These are phyloP conservation scores for Solanum pinnatisectum DNA, from an alignment of 257 asterid genomes.

Conservation along the genomic window DNA sequence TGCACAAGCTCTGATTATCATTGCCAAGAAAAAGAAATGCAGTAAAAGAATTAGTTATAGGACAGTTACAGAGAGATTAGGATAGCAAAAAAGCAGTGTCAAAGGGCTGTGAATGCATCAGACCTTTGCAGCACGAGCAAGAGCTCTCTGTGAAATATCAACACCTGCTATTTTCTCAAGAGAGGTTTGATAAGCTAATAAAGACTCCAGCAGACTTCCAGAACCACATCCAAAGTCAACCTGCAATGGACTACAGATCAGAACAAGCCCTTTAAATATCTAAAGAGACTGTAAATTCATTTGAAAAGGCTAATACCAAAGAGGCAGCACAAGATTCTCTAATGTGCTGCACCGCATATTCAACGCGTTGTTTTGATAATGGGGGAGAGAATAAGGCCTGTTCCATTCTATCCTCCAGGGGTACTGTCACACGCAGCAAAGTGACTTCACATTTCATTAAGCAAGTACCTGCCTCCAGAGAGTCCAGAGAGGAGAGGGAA, in stretches of 20 bases:
- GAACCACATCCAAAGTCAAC: slow-evolving; percentile 99
- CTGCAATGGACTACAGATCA: slow-evolving; percentile 33
- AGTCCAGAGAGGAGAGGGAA: not conserved
- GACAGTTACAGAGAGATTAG: not conserved
- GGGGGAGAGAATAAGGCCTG: slow-evolving; percentile 39
- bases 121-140: slow-evolving; percentile 94
- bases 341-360: slow-evolving; percentile 66
- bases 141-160: slow-evolving; percentile 64
- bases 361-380: slow-evolving; percentile 5
- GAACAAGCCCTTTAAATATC: not conserved
- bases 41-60: not conserved
- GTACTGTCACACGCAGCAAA: slow-evolving; percentile 63
- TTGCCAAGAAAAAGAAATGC: not conserved
- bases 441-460: slow-evolving; percentile 53
- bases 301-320: slow-evolving; percentile 39
- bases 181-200: slow-evolving; percentile 68
- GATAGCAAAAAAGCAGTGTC: not conserved
- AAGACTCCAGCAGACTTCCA: slow-evolving; percentile 85
- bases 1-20: not conserved
- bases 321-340: slow-evolving; percentile 59
- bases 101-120: slow-evolving; percentile 1
- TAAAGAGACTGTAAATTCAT: not conserved
- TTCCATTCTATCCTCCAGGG: slow-evolving; percentile 92
- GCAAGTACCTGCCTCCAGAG: slow-evolving; percentile 41
- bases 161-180: slow-evolving; percentile 79